A percentile compares a stretch with the other conserved stretches of the same genome.
phyloP scores from a whole-genome alignment of 1,284 basidiomycete species.

The Rhodotorula sp. region DNA sequence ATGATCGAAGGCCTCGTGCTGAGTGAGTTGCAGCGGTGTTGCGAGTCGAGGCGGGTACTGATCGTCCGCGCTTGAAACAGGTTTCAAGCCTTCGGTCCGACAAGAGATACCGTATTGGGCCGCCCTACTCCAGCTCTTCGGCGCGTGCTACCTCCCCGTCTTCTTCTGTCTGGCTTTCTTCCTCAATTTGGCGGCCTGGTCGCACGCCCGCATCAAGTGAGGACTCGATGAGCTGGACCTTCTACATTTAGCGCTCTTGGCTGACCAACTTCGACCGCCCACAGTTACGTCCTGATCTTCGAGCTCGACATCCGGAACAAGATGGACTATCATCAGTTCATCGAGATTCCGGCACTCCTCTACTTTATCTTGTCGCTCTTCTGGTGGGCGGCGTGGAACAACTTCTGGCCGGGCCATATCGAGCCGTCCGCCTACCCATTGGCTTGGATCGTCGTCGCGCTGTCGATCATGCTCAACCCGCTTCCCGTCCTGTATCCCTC shows the following conservation, averaged over 20 bases:
- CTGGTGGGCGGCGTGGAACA: slow-evolving; percentile 37
- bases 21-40: slow-evolving; percentile 42
- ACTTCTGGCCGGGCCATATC: slow-evolving; percentile 44
- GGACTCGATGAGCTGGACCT: slow-evolving; percentile 61
- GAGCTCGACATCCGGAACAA: slow-evolving; percentile 61
- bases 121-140: slow-evolving; percentile 77
- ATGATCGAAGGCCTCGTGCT: slow-evolving; percentile 65
- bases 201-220: slow-evolving; percentile 55
- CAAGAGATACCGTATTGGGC: slow-evolving; percentile 66
- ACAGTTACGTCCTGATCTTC: slow-evolving; percentile 11
- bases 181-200: slow-evolving; percentile 76
- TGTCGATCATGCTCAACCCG: slow-evolving; percentile 66
- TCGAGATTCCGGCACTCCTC: slow-evolving; percentile 48
- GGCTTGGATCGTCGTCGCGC: slow-evolving; percentile 71
- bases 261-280: too few species aligned
- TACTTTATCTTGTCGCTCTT: slow-evolving; percentile 35
- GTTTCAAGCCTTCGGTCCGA: slow-evolving; percentile 61
- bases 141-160: slow-evolving; percentile 68
- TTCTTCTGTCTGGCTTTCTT: slow-evolving; percentile 74
- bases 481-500: slow-evolving; percentile 60
- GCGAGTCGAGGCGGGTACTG: too few species aligned
- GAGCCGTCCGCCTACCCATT: slow-evolving; percentile 66
- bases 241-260: neutral
- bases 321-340: slow-evolving; percentile 76
- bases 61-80: neutral